phyloP scores from a whole-genome alignment of 495 filamentous ascomycete genomes.

The Tuber magnatum region DNA sequence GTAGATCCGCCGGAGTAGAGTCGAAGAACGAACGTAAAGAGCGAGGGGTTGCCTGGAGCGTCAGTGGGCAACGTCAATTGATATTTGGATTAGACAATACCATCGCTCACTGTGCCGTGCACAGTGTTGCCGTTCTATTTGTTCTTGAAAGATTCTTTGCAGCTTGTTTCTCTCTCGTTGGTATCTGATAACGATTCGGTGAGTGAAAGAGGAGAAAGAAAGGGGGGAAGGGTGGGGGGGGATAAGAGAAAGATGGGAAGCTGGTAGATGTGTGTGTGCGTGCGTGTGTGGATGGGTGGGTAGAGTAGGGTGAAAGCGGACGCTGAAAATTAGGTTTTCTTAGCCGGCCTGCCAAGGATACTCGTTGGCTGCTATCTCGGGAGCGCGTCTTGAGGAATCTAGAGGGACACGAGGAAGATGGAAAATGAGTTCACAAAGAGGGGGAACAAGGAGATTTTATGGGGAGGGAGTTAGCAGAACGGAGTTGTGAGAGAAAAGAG shows the following conservation, averaged over 20 bases:
- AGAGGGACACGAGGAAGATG: background rate
- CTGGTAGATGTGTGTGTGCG: background rate
- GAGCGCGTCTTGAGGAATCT: background rate
- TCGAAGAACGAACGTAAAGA: slow-evolving; percentile 38
- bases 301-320: background rate
- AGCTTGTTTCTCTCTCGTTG: background rate
- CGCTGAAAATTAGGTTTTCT: background rate
- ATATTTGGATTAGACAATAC: slow-evolving; percentile 25
- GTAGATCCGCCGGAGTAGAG: slow-evolving; percentile 31
- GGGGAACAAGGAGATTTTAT: background rate
- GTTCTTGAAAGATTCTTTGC: background rate
- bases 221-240: background rate
- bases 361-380: background rate
- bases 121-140: background rate
- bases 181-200: background rate
- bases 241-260: slow-evolving; percentile 1
- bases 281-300: background rate
- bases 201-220: background rate
- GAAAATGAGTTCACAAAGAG: background rate
- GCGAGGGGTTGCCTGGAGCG: slow-evolving; percentile 35
- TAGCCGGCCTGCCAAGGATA: background rate
- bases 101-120: slow-evolving; percentile 14
- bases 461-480: background rate
- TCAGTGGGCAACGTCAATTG: slow-evolving; percentile 23
- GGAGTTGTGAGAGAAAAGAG: background rate